Conservation (phyloP, 2,329 filamentous ascomycete species). For the Apiospora pterosperma region DNA sequence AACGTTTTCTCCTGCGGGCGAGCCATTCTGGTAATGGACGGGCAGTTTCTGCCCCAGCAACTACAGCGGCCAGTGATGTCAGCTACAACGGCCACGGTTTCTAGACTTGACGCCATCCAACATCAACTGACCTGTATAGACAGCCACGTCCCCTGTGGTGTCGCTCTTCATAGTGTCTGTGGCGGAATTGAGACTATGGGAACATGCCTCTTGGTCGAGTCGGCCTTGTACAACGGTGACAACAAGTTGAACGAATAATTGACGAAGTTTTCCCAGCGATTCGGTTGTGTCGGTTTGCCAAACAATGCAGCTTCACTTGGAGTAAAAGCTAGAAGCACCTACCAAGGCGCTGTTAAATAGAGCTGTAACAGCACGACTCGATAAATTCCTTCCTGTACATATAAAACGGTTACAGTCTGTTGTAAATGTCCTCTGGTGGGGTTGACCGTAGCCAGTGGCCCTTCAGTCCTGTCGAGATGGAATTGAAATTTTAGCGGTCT, state of each 20-base stretch:
- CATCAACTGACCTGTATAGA: conserved; percentile 63
- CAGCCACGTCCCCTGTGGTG: conserved; percentile 77
- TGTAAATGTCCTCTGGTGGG: neutral
- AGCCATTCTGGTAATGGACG: conserved; percentile 95
- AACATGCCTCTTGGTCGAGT: neutral
- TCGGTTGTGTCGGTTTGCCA: neutral
- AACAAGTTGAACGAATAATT: neutral
- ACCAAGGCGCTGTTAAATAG: neutral
- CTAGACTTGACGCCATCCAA: neutral
- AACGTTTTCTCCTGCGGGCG: conserved; percentile 81
- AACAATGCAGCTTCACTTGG: neutral
- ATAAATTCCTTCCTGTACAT: too few species aligned
- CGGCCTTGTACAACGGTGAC: neutral
- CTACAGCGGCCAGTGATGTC: conserved; percentile 25
- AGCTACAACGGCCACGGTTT: neutral
- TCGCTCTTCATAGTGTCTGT: conserved; percentile 67
- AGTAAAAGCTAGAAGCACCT: neutral
- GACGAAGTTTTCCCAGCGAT: neutral
- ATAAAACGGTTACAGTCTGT: neutral
- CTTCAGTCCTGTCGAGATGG: neutral
- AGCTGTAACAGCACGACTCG: neutral
- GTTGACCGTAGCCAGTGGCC: neutral
- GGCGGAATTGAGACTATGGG: neutral
- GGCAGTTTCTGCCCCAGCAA: conserved; percentile 85
- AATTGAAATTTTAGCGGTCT: conserved; percentile 3